Conservation (phyloP, 1,284 basidiomycete species). For the Ustilago cynodontis region DNA sequence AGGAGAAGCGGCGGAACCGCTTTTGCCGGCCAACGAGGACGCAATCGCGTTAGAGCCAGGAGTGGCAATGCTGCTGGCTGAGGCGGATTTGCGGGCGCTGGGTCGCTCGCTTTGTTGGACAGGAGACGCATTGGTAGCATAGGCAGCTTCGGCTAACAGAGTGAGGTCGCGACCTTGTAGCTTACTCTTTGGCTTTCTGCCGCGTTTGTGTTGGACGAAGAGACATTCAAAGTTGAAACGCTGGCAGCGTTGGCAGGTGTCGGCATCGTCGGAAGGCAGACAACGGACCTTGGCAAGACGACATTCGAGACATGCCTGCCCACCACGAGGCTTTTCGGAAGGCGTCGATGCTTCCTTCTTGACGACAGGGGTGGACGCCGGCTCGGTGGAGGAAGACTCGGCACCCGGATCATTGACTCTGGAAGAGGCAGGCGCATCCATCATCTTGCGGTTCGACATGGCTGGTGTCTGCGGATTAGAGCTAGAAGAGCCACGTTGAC, state of each 20-base stretch:
- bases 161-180: conserved; percentile 51
- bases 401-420: not conserved
- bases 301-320: conserved; percentile 55
- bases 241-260: conserved; percentile 47
- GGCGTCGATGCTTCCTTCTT: conserved; percentile 17
- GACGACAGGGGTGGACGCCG: conserved; percentile 10
- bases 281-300: conserved; percentile 51
- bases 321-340: conserved; percentile 48
- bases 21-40: conserved; percentile 5
- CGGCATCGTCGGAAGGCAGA: conserved; percentile 39
- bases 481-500: conserved; percentile 27
- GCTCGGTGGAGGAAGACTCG: conserved; percentile 9
- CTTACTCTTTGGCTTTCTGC: conserved; percentile 53
- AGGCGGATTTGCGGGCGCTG: conserved; percentile 26
- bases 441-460: conserved; percentile 13
- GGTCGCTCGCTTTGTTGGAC: conserved; percentile 20
- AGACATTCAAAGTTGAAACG: conserved; percentile 53
- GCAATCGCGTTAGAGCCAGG: conserved; percentile 2
- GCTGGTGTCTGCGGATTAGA: conserved; percentile 13
- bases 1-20: conserved; percentile 25
- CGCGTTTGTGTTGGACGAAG: conserved; percentile 52
- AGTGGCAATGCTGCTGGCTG: conserved; percentile 11
- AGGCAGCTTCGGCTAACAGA: conserved; percentile 48
- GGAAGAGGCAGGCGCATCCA: conserved; percentile 6
- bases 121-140: conserved; percentile 37